These are phyloP conservation scores for Angomonas ambiguus DNA, from an alignment of 208 protist species.

Conservation along the genomic window DNA sequence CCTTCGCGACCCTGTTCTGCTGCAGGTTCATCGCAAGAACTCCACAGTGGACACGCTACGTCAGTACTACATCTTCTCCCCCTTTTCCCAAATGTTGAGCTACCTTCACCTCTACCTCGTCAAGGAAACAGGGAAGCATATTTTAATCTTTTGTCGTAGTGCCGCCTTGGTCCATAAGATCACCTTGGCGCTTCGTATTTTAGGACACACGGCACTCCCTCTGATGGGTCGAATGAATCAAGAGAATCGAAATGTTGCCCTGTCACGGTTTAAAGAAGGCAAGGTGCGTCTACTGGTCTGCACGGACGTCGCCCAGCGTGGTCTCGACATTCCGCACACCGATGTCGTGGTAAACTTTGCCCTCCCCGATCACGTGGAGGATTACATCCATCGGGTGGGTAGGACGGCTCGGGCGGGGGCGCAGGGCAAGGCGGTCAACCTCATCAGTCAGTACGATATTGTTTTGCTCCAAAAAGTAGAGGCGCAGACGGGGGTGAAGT, in stretches of 20 bases:
- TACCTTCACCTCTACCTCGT: constrained; percentile 89
- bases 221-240: constrained; percentile 92
- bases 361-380: constrained; percentile 94
- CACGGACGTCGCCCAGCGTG: constrained; percentile 93
- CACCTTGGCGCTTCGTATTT: constrained; percentile 84
- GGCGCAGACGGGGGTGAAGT: constrained; percentile 91
- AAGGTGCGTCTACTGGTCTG: constrained; percentile 88
- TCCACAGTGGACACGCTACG: constrained; percentile 94
- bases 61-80: constrained; percentile 97
- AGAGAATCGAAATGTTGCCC: constrained; percentile 83
- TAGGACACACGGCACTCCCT: constrained; percentile 88
- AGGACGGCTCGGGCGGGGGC: constrained; percentile 95
- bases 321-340: constrained; percentile 97
- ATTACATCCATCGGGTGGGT: constrained; percentile 97
- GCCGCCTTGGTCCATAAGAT: constrained; percentile 88
- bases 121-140: constrained; percentile 86
- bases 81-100: constrained; percentile 88
- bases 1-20: constrained; percentile 94
- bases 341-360: constrained; percentile 98
- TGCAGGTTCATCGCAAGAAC: constrained; percentile 96
- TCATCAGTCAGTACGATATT: constrained; percentile 97
- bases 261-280: constrained; percentile 89
- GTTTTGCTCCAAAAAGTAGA: constrained; percentile 98
- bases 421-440: constrained; percentile 90
- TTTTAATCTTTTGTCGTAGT: constrained; percentile 90